Percentiles rank a stretch among this genome's conserved stretches.
These are phyloP conservation scores for Perkinsus olseni DNA, from an alignment of 169 alveolate genomes.

Conservation along the genomic window DNA sequence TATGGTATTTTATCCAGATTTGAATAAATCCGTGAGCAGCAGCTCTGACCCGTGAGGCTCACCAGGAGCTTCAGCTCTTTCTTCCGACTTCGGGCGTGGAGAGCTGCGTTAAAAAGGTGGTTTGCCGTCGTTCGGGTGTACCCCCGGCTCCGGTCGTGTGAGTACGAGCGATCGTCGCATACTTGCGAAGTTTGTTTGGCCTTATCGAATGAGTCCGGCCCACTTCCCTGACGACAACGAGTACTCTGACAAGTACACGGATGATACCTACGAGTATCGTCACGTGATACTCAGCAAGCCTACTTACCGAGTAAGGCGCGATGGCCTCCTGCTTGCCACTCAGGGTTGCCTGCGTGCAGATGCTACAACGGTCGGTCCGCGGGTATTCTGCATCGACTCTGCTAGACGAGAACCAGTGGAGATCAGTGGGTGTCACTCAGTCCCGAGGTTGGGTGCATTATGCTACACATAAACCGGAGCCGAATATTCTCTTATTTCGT, in stretches of 20 bases:
- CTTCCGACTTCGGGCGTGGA: too few species aligned
- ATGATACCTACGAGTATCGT: slow-evolving; percentile 64
- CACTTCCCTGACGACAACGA: slow-evolving; percentile 52
- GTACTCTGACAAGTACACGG: slow-evolving; percentile 65
- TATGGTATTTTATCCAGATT: too few species aligned
- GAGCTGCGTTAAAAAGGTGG: too few species aligned
- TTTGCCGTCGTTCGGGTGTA: too few species aligned
- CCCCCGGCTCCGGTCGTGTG: too few species aligned
- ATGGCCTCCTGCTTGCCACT: slow-evolving; percentile 15
- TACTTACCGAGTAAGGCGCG: slow-evolving; percentile 47
- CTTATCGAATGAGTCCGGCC: slow-evolving; percentile 1
- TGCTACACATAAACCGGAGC: slow-evolving; percentile 69
- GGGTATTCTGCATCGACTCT: slow-evolving; percentile 4
- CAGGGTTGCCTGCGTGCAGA: background rate
- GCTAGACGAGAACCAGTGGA: slow-evolving; percentile 61
- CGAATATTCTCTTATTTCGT: slow-evolving; percentile 65
- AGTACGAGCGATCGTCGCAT: too few species aligned
- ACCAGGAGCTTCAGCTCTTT: too few species aligned
- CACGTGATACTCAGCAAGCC: slow-evolving; percentile 66
- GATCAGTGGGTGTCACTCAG: slow-evolving; percentile 59
- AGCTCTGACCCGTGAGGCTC: too few species aligned
- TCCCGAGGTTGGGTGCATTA: slow-evolving; percentile 73
- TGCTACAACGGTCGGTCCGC: background rate
- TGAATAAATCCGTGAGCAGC: too few species aligned
- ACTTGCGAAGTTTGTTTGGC: background rate